A percentile compares a stretch with the other conserved stretches of the same genome.
These are phyloP conservation scores for Fusarium scirpi DNA, from an alignment of 2,329 filamentous ascomycete species.

Conservation along the genomic window DNA sequence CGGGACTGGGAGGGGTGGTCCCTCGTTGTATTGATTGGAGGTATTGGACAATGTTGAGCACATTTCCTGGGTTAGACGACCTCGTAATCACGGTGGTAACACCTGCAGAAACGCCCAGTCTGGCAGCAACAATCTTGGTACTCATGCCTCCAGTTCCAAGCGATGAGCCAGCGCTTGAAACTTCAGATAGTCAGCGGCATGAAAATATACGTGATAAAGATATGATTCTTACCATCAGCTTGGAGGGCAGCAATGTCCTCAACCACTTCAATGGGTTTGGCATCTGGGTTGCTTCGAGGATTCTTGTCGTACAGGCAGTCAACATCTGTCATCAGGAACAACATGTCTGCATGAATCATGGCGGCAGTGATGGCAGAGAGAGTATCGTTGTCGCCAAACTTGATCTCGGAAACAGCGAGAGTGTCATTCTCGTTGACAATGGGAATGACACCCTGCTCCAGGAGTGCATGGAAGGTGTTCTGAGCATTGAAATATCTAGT, in stretches of 20 bases:
- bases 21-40: slow-evolving; percentile 37
- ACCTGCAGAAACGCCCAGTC: slow-evolving; percentile 90
- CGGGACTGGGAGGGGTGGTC: slow-evolving; percentile 35
- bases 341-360: slow-evolving; percentile 95
- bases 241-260: slow-evolving; percentile 86
- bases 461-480: slow-evolving; percentile 89
- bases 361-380: slow-evolving; percentile 95
- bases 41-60: slow-evolving; percentile 85
- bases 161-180: slow-evolving; percentile 88
- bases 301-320: slow-evolving; percentile 98
- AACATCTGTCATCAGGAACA: slow-evolving; percentile 99
- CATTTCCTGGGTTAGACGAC: slow-evolving; percentile 93
- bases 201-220: background rate
- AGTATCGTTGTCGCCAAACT: slow-evolving; percentile 99
- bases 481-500: slow-evolving; percentile 97
- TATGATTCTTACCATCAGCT: slow-evolving; percentile 74
- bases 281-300: slow-evolving; percentile 85
- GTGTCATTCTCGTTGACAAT: slow-evolving; percentile 99
- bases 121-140: slow-evolving; percentile 95
- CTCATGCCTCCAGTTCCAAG: slow-evolving; percentile 97
- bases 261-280: slow-evolving; percentile 90
- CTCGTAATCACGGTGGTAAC: slow-evolving; percentile 96
- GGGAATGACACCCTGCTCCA: slow-evolving; percentile 95
- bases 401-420: slow-evolving; percentile 95
- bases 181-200: slow-evolving; percentile 56